Base-by-base conservation (phyloP, 1,284 basidiomycete genomes). In the Naganishia sp. region DNA sequence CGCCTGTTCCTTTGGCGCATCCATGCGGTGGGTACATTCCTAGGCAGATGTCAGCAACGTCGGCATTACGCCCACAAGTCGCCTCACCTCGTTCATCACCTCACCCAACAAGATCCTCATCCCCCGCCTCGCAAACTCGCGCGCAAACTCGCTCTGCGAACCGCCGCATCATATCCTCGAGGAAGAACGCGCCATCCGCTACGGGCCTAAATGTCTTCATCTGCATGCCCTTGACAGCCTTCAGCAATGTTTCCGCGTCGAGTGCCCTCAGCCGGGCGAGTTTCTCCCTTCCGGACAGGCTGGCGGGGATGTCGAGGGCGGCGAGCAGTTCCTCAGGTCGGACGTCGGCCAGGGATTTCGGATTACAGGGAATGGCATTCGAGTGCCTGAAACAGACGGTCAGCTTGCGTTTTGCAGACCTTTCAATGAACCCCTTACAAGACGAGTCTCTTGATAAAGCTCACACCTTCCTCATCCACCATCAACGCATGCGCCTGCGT, bases 21-120 rank as follows among this genome's bases (percentile, higher is more conserved):
- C 32, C 45, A 51, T 61, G n/a, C 57, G 57, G 28, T 61, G 49
- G 11, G 49, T 51, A 18, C 46, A 49, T 61, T 61, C 57, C 57
- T 61, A 21, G 7, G 35, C 35, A 39, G 35, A 39, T 39, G 35
- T 23, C 45, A 46, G 23, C 45, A n/a, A 18, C 45, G 18, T 46
- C 18, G 23, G 39, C 21, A 49, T 13, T 6, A 31, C 21, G n/a
- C 13, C 28, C 3, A 25, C 18, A 15, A 58, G 28, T 23, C 31
- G n/a, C 9, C 46, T 49, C 39, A 49, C 57, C 57, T 61, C 57
- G 32, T 61, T 41, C 45, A 47, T 35, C 18, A 47, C 45, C 15
- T 61, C 57, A n/a, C 57, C 45, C 6, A 49, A 17, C 17, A 61
- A 23, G 4, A 61, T 11, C 21, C 28, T 49, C 41, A 56, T 42